These are phyloP conservation scores for Fusarium hainanense DNA, from an alignment of 2,329 filamentous ascomycete species.

Conservation along the genomic window DNA sequence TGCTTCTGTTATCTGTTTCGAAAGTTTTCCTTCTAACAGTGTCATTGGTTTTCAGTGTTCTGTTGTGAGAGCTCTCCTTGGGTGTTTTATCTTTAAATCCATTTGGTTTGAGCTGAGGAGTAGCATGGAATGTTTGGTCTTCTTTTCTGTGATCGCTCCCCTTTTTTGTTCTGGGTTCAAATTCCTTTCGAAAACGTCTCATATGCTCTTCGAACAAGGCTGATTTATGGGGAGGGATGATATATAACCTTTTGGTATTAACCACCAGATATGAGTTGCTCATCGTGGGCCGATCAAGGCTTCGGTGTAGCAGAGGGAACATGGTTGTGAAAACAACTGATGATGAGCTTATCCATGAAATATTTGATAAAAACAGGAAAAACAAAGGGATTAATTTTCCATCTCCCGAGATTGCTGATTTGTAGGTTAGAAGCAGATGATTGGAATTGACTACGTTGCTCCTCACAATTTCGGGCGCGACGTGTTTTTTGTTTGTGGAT, in stretches of 20 bases:
- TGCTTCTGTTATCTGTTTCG: background rate
- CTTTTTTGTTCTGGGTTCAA: background rate
- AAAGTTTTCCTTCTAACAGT: background rate
- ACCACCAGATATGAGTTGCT: no score
- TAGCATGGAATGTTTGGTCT: background rate
- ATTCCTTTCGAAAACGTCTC: background rate
- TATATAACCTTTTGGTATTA: background rate
- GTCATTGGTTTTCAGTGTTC: background rate
- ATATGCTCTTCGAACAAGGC: background rate
- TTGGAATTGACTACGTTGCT: background rate
- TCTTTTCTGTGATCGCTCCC: background rate
- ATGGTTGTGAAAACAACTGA: background rate
- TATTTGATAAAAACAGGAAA: background rate
- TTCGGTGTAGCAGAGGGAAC: background rate
- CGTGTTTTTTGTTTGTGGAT: background rate
- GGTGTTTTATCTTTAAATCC: background rate
- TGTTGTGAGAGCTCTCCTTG: background rate
- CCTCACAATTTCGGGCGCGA: background rate
- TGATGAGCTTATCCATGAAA: background rate
- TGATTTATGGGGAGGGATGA: background rate
- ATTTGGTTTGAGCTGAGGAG: background rate
- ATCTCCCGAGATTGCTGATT: background rate
- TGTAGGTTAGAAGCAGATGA: background rate
- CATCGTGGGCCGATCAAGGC: background rate
- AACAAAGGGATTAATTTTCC: rapidly evolving